These are phyloP conservation scores for Candida neerlandica DNA, from an alignment of 1,139 yeast genomes.

Conservation along the genomic window DNA sequence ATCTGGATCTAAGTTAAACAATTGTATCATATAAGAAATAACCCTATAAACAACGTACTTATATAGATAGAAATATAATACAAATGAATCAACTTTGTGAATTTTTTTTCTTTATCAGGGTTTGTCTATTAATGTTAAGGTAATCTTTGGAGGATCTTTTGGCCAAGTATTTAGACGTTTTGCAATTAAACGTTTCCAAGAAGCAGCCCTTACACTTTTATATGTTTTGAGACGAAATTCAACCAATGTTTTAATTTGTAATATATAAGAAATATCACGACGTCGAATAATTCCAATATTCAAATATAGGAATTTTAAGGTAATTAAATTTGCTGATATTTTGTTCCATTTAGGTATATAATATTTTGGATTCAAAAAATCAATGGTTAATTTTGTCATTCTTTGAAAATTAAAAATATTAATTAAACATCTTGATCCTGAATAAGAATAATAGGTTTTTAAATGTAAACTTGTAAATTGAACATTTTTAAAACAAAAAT, in stretches of 20 bases:
- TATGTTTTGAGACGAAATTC: constrained; percentile 3
- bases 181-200: not conserved
- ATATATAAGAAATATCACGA: not conserved
- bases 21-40: not conserved
- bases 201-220: not conserved
- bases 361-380: not conserved
- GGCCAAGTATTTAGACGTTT: not conserved
- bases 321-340: not conserved
- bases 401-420: constrained; percentile 4
- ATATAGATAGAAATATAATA: too few species aligned
- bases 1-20: too few species aligned
- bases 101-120: not conserved
- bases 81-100: not conserved
- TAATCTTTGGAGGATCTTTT: not conserved
- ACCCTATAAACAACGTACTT: too few species aligned
- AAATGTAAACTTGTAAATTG: constrained; percentile 4
- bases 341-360: not conserved
- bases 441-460: constrained; percentile 3
- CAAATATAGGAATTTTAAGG: not conserved
- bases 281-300: constrained; percentile 1
- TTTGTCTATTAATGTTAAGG: not conserved
- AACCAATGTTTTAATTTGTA: constrained; percentile 1
- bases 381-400: constrained; percentile 3
- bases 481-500: constrained; percentile 1
- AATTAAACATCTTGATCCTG: not conserved